Evolutionary conservation across 2,329 filamentous ascomycete species (phyloP).

Genomic region (Rutstroemia sp.): DNA sequence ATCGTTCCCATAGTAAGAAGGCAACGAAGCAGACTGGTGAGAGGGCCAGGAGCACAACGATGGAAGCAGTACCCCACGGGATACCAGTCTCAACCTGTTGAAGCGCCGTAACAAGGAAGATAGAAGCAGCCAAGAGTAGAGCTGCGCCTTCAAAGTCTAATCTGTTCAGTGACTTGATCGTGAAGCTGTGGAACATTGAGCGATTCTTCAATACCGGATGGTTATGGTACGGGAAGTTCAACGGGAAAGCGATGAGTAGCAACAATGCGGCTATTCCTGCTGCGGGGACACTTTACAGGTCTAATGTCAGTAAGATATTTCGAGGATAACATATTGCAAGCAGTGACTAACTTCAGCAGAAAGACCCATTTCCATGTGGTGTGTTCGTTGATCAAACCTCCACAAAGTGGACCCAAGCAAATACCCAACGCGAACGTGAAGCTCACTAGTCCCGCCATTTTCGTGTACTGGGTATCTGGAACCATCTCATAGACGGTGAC

Average conservation of each 20-base stretch:
- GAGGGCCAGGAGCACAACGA: neutral
- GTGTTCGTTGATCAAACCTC: constrained; percentile 28
- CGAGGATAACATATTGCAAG: neutral
- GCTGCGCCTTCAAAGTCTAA: neutral
- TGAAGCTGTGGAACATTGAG: neutral
- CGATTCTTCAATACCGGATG: neutral
- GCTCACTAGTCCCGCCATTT: constrained; percentile 6
- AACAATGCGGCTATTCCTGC: neutral
- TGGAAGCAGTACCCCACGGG: neutral
- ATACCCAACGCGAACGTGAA: constrained; percentile 8
- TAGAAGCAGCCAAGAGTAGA: neutral
- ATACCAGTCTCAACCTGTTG: neutral
- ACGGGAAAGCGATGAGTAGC: neutral
- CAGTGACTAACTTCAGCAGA: neutral
- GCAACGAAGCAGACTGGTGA: neutral
- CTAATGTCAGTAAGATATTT: neutral
- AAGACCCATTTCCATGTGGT: constrained; percentile 30
- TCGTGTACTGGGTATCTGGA: constrained; percentile 22
- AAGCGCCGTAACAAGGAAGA: neutral
- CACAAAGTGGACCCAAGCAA: constrained; percentile 26
- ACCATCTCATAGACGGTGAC: neutral
- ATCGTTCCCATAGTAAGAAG: neutral
- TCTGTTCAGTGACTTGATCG: neutral
- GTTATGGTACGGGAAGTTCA: neutral
- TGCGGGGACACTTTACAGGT: neutral